Evolutionary conservation across 2,329 filamentous ascomycete species (phyloP), one percentile per base, ranked within the genome.

Genomic region (Cryphonectria nitschkei): DNA sequence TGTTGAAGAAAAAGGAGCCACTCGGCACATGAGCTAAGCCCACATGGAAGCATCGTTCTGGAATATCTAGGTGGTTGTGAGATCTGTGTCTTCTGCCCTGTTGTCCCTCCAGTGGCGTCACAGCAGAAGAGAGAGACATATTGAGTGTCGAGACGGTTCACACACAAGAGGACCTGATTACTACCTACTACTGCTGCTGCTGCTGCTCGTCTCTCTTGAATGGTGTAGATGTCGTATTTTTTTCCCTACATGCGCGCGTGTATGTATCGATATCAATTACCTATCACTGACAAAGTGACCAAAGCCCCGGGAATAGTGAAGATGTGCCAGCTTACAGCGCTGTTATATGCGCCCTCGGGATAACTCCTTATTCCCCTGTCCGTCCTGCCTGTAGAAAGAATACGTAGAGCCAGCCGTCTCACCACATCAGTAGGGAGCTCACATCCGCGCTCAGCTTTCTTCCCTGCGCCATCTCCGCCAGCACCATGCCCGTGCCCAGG

Each of bases 401-500:
- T 22, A 50, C 16, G 43, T 50, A 50, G 43, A 22, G 43, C 13
- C 22, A 41, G 52, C 67, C 16, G 56, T 66, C 29, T 70, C 54
- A 72, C 71, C 68, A 70, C 68, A 72, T 66, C 37, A 68, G 83
- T 74, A 93, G 77, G 1, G 81, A 78, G 66, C 83, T 83, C 22
- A 94, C 81, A 80, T 92, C 87, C 1, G 86, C 90, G 73, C 87
- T 91, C 66, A 86, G 80, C 72, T 80, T 78, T 72, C 84, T 81
- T 1, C 88, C 90, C 75, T 88, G 84, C 58, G 93, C 84, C 85
- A 94, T 84, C 80, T 94, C 92, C 14, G 90, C 86, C 81, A 94
- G 82, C 7, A 93, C 88, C 74, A 87, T 86, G 0, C 92, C 93
- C 0, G 91, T 94, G 1, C 92, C 92, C 41, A 93, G 80, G 22